A percentile compares a stretch with the other conserved stretches of the same genome.
Conservation (phyloP, 345 rosid genomes). For the Mangifera indica region DNA sequence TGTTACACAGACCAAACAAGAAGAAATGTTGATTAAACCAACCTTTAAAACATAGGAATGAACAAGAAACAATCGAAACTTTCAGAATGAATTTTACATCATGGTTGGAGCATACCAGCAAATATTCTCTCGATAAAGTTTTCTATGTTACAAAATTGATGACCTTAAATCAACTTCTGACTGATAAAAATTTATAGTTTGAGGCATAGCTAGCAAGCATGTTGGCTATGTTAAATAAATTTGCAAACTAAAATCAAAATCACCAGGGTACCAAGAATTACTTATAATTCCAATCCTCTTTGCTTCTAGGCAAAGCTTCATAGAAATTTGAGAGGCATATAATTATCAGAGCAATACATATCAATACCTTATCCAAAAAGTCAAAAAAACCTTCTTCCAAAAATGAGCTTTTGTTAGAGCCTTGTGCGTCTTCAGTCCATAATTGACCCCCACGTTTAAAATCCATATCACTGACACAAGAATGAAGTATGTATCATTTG, state of each 20-base stretch:
- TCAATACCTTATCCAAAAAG: slow-evolving; percentile 66
- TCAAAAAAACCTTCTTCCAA: slow-evolving; percentile 77
- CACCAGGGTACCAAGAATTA: background rate
- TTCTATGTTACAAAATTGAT: background rate
- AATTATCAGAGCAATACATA: background rate
- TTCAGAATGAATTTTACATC: background rate
- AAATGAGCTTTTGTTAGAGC: slow-evolving; percentile 37
- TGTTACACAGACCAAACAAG: slow-evolving; percentile 29
- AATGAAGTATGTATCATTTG: slow-evolving; percentile 9
- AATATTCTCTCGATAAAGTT: background rate
- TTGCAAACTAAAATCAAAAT: background rate
- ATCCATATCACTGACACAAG: slow-evolving; percentile 38
- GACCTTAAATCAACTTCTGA: background rate
- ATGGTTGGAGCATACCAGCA: background rate
- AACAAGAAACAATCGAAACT: slow-evolving; percentile 2
- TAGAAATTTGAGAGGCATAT: background rate
- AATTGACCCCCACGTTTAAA: slow-evolving; percentile 56
- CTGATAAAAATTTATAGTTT: too few species aligned
- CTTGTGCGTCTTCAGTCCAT: slow-evolving; percentile 57
- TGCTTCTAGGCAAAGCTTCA: background rate
- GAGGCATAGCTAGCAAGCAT: background rate
- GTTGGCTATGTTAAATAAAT: background rate
- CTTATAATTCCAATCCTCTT: background rate
- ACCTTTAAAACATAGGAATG: slow-evolving; percentile 1
- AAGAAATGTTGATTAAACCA: slow-evolving; percentile 1